Percentiles rank a stretch among this genome's conserved stretches.
phyloP scores from a whole-genome alignment of 2,329 filamentous ascomycete species.

The Zymoseptoria ardabiliae region DNA sequence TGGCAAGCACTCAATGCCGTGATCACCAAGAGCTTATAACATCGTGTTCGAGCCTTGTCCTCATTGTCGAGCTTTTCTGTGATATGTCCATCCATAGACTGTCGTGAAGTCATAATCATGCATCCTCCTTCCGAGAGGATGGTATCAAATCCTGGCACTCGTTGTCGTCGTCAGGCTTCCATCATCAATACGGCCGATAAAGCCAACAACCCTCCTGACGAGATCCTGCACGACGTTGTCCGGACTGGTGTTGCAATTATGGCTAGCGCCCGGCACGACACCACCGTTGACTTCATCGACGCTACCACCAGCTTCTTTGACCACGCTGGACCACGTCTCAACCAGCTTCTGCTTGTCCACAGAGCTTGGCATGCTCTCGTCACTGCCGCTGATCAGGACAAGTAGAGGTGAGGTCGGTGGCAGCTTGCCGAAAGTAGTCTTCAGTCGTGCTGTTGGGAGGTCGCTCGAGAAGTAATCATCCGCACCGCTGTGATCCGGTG shows the following conservation, averaged over 20 bases:
- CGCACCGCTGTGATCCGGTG: slow-evolving; percentile 53
- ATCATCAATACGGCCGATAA: slow-evolving; percentile 33
- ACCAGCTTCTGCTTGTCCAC: slow-evolving; percentile 55
- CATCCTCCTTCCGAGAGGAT: neutral
- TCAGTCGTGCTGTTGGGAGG: slow-evolving; percentile 52
- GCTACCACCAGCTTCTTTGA: slow-evolving; percentile 37
- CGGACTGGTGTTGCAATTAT: slow-evolving; percentile 44
- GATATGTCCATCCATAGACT: neutral
- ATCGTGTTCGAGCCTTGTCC: neutral
- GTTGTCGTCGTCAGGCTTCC: slow-evolving; percentile 8
- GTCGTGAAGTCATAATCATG: neutral
- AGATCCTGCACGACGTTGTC: slow-evolving; percentile 44
- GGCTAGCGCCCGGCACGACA: slow-evolving; percentile 43
- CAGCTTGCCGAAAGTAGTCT: slow-evolving; percentile 58
- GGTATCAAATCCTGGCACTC: slow-evolving; percentile 6
- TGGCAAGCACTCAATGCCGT: too few species aligned
- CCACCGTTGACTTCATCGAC: slow-evolving; percentile 45
- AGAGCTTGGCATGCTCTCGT: slow-evolving; percentile 55
- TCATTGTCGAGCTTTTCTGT: neutral
- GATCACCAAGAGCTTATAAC: neutral
- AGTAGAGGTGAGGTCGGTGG: slow-evolving; percentile 47
- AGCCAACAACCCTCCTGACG: slow-evolving; percentile 44
- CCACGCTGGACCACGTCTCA: slow-evolving; percentile 47
- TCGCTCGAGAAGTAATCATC: slow-evolving; percentile 89
- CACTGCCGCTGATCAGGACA: slow-evolving; percentile 57